A percentile compares a stretch with the other conserved stretches of the same genome.
Conservation (phyloP, 257 asterid species). For the Oldenlandia corymbosa region DNA sequence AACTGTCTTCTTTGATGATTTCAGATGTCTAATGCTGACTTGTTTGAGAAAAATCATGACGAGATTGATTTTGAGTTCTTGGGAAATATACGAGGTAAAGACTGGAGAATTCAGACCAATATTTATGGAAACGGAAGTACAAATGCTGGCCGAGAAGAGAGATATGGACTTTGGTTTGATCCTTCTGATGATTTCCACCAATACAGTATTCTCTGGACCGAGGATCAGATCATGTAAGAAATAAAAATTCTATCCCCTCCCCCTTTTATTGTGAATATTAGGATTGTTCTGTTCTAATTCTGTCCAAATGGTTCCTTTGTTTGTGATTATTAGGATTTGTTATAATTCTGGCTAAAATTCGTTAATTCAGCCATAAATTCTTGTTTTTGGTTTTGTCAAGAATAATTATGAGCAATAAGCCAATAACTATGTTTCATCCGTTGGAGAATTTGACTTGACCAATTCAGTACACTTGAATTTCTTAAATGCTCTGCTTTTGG, state of each 20-base stretch:
- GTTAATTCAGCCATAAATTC: neutral
- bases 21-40: slow-evolving; percentile 86
- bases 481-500: neutral
- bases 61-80: slow-evolving; percentile 87
- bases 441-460: neutral
- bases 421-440: too few relatives aligned
- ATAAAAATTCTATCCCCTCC: slow-evolving; percentile 9
- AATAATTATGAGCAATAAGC: neutral
- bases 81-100: slow-evolving; percentile 77
- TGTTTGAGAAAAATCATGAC: slow-evolving; percentile 73
- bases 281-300: too few relatives aligned
- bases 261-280: neutral
- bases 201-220: slow-evolving; percentile 67
- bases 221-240: slow-evolving; percentile 56
- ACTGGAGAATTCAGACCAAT: slow-evolving; percentile 87
- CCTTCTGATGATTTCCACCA: slow-evolving; percentile 83
- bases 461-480: neutral
- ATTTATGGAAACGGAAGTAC: slow-evolving; percentile 91
- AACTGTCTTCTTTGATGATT: slow-evolving; percentile 4
- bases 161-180: slow-evolving; percentile 87
- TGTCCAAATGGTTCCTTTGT: too few relatives aligned
- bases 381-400: neutral
- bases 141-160: slow-evolving; percentile 67
- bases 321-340: too few relatives aligned
- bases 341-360: too few relatives aligned